Percentiles rank a stretch among this genome's conserved stretches.
phyloP scores from a whole-genome alignment of 2,329 filamentous ascomycete genomes.

The Talaromyces sp. region DNA sequence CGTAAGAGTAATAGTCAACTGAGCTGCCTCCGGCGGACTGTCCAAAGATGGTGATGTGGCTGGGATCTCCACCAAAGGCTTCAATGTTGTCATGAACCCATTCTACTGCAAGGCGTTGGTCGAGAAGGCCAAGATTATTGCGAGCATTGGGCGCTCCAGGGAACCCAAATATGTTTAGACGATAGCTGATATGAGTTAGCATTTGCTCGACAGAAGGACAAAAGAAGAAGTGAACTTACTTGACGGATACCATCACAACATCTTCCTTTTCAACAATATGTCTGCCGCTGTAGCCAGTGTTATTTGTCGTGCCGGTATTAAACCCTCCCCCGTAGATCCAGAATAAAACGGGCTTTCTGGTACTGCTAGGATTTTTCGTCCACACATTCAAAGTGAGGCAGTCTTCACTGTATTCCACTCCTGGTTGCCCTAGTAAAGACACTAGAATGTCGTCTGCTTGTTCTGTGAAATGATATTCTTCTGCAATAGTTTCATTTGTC shows the following conservation, averaged over 20 bases:
- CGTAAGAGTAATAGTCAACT: constrained; percentile 5
- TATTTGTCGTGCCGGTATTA: constrained; percentile 13
- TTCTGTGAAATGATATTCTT: constrained; percentile 1
- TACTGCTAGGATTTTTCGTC: constrained; percentile 19
- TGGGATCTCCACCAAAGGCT: constrained; percentile 74
- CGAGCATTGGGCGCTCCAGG: constrained; percentile 1
- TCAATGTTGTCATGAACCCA: constrained; percentile 76
- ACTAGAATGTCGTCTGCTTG: constrained; percentile 2
- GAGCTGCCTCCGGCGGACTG: constrained; percentile 56
- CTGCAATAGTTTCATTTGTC: neutral
- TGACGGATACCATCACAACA: constrained; percentile 3
- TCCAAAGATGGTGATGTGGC: constrained; percentile 74
- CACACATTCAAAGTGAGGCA: constrained; percentile 7
- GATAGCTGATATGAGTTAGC: constrained; percentile 1
- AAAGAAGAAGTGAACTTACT: neutral
- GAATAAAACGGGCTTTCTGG: constrained; percentile 62
- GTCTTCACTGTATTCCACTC: constrained; percentile 7
- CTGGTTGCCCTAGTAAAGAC: neutral
- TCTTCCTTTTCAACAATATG: constrained; percentile 4
- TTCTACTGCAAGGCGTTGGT: constrained; percentile 67
- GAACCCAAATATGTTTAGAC: constrained; percentile 6
- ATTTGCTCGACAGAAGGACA: too few species aligned
- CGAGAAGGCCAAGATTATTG: constrained; percentile 65
- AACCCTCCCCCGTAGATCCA: constrained; percentile 66
- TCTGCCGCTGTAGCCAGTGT: constrained; percentile 2